Percentiles rank a stretch among this genome's conserved stretches.
Conservation (phyloP, 169 alveolate genomes). For the Eimeria sp. region DNA sequence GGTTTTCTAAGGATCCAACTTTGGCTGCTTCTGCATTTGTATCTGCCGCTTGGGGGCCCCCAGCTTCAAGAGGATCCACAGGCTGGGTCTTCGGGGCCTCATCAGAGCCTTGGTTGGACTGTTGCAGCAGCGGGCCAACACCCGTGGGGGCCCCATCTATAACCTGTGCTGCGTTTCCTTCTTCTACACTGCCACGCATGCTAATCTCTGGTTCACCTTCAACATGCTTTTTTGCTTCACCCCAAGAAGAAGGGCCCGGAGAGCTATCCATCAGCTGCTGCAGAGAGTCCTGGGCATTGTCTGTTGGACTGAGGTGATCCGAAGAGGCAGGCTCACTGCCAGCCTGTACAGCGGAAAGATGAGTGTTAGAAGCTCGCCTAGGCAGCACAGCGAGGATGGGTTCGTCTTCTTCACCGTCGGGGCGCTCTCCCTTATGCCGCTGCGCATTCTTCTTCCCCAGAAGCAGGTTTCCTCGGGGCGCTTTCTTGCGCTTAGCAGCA, state of each 20-base stretch:
- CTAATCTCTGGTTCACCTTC: background rate
- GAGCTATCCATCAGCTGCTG: slow-evolving; percentile 3
- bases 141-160: background rate
- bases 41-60: background rate
- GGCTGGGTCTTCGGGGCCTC: background rate
- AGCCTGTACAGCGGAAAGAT: background rate
- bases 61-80: background rate
- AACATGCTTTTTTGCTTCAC: background rate
- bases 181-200: background rate
- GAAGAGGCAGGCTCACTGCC: background rate
- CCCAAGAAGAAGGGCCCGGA: background rate
- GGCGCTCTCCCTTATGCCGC: background rate
- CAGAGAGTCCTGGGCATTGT: background rate
- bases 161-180: background rate
- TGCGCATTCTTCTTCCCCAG: background rate
- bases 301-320: background rate
- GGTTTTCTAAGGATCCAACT: background rate
- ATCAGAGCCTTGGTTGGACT: background rate
- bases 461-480: background rate
- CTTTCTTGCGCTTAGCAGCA: background rate
- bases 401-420: background rate
- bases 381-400: slow-evolving; percentile 15
- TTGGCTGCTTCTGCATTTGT: background rate
- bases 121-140: too few relatives aligned
- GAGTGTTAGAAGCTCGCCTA: background rate